Conservation (phyloP, 345 rosid genomes). For the Aquilaria yunnanensis region DNA sequence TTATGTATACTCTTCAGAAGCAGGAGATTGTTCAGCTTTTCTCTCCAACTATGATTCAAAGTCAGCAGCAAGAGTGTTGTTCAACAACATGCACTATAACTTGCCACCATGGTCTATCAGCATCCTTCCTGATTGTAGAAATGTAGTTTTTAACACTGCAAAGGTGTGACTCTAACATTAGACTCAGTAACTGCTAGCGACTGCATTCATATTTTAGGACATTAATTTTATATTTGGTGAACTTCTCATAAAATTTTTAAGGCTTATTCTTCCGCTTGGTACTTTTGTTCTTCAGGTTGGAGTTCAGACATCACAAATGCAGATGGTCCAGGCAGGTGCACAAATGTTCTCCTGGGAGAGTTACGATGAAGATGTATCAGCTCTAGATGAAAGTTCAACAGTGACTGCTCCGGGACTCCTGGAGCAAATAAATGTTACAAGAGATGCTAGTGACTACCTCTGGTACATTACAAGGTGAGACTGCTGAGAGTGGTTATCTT, state of each 20-base stretch:
- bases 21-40: conserved; percentile 26
- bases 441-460: conserved; percentile 55
- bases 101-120: conserved; percentile 40
- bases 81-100: conserved; percentile 57
- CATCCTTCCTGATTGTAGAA: conserved; percentile 47
- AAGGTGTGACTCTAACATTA: conserved; percentile 18
- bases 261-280: conserved; percentile 4
- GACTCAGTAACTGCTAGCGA: not conserved
- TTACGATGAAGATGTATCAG: conserved; percentile 77
- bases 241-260: too few relatives aligned
- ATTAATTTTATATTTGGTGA: not conserved
- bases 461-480: conserved; percentile 56
- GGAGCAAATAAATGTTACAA: conserved; percentile 52
- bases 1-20: conserved; percentile 21
- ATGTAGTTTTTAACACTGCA: conserved; percentile 43
- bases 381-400: conserved; percentile 56
- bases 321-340: conserved; percentile 67
- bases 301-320: conserved; percentile 44
- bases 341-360: conserved; percentile 75
- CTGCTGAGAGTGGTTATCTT: not conserved
- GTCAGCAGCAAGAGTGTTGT: conserved; percentile 22
- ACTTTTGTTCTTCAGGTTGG: conserved; percentile 22
- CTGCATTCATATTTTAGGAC: not conserved
- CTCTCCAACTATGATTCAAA: conserved; percentile 23
- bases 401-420: conserved; percentile 34